Conservation (phyloP, 225 moss, liverwort and hornwort species). For the Neckera pumila region DNA sequence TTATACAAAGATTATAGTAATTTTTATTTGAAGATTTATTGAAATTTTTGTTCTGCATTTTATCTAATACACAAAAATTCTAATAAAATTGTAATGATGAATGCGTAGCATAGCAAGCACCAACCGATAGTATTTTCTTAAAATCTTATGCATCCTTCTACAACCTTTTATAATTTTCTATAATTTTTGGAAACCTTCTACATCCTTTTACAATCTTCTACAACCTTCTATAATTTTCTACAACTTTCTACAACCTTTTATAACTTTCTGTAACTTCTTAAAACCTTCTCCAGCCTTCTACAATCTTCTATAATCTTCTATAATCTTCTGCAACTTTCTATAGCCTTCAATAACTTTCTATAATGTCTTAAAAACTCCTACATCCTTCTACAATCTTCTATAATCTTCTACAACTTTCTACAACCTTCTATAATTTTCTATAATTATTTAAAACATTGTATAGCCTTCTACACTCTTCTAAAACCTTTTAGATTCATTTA, state of each 20-base stretch:
- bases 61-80: too few relatives aligned
- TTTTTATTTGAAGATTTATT: too few relatives aligned
- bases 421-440: rapidly evolving
- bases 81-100: too few relatives aligned
- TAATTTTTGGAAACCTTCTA: not conserved
- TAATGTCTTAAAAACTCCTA: not conserved
- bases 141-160: too few relatives aligned
- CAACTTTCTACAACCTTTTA: rapidly evolving
- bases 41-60: too few relatives aligned
- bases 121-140: too few relatives aligned
- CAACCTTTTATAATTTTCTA: rapidly evolving
- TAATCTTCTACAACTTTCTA: not conserved
- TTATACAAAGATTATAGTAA: too few relatives aligned
- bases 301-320: not conserved
- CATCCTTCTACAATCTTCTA: not conserved
- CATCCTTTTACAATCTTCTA: too few relatives aligned
- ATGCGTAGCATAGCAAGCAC: too few relatives aligned
- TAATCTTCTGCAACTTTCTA: not conserved
- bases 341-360: rapidly evolving
- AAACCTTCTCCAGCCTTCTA: not conserved
- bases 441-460: not conserved
- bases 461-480: not conserved
- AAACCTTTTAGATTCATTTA: not conserved
- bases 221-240: not conserved
- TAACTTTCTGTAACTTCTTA: too few relatives aligned